Evolutionary conservation across 1,139 yeast genomes (phyloP).

Genomic region (Yamadazyma jaroonii): DNA sequence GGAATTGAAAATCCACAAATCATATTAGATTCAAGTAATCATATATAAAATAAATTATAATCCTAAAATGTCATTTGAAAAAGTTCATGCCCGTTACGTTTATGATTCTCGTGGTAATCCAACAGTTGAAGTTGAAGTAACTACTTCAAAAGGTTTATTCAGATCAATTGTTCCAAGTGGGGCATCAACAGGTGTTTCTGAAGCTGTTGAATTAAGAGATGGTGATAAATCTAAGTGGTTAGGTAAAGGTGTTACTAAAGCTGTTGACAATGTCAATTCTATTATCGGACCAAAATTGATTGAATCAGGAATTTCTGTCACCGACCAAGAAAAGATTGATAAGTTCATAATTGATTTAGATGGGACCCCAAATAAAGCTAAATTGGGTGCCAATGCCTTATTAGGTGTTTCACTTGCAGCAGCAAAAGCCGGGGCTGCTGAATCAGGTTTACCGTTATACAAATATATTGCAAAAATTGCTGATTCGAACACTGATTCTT

Average conservation of each 20-base stretch:
- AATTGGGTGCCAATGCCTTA: slow-evolving; percentile 88
- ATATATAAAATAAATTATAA: too few species aligned
- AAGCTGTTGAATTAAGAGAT: slow-evolving; percentile 88
- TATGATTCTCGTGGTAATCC: slow-evolving; percentile 97
- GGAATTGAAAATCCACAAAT: too few species aligned
- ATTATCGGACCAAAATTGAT: slow-evolving; percentile 79
- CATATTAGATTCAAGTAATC: too few species aligned
- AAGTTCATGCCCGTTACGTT: slow-evolving; percentile 81
- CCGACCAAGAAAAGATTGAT: slow-evolving; percentile 72
- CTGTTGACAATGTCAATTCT: slow-evolving; percentile 80
- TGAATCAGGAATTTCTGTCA: slow-evolving; percentile 63
- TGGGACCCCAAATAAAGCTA: slow-evolving; percentile 85
- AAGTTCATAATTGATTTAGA: slow-evolving; percentile 68
- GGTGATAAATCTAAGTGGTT: slow-evolving; percentile 84
- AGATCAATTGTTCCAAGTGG: slow-evolving; percentile 90
- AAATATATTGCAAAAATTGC: slow-evolving; percentile 70
- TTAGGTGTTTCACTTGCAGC: slow-evolving; percentile 85
- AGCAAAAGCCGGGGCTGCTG: slow-evolving; percentile 89
- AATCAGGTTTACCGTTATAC: slow-evolving; percentile 77
- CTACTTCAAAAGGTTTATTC: slow-evolving; percentile 78
- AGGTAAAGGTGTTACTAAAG: slow-evolving; percentile 88
- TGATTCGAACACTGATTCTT: slow-evolving; percentile 55
- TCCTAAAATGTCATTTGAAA: slow-evolving; percentile 28
- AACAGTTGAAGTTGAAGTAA: slow-evolving; percentile 84
- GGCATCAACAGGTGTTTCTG: slow-evolving; percentile 87